Conservation (phyloP, 148 eudicot species). For the Oxyria digyna region DNA sequence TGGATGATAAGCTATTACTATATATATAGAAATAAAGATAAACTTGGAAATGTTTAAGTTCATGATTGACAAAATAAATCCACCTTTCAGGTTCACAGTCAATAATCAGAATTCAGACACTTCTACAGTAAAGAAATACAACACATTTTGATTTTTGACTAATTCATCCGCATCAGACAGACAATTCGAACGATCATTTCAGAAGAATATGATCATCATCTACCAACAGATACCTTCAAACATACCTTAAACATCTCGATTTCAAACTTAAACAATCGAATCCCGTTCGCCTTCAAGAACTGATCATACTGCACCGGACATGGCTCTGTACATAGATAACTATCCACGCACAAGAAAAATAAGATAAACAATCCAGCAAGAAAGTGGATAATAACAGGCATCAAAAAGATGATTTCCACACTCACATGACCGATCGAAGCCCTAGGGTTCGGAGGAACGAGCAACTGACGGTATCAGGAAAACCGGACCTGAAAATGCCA, state of each 20-base stretch:
- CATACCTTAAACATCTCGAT: conserved; percentile 40
- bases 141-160: conserved; percentile 4
- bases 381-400: not conserved
- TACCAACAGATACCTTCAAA: not conserved
- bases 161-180: not conserved
- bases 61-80: not conserved
- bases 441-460: conserved; percentile 37
- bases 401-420: not conserved
- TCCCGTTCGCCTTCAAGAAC: conserved; percentile 30
- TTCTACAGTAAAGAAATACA: not conserved
- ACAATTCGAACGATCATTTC: not conserved
- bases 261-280: conserved; percentile 29
- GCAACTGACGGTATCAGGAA: conserved; percentile 29
- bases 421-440: conserved; percentile 34
- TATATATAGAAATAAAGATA: not conserved
- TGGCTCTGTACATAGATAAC: conserved; percentile 41
- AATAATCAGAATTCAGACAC: not conserved
- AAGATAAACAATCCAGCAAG: not conserved
- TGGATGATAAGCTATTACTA: not conserved
- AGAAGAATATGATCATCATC: not conserved
- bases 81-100: not conserved
- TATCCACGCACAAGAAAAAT: conserved; percentile 2
- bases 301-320: conserved; percentile 25
- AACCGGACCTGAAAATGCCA: conserved; percentile 34
- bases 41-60: not conserved